phyloP scores from a whole-genome alignment of 495 filamentous ascomycete species.

The Penicillium lividum region DNA sequence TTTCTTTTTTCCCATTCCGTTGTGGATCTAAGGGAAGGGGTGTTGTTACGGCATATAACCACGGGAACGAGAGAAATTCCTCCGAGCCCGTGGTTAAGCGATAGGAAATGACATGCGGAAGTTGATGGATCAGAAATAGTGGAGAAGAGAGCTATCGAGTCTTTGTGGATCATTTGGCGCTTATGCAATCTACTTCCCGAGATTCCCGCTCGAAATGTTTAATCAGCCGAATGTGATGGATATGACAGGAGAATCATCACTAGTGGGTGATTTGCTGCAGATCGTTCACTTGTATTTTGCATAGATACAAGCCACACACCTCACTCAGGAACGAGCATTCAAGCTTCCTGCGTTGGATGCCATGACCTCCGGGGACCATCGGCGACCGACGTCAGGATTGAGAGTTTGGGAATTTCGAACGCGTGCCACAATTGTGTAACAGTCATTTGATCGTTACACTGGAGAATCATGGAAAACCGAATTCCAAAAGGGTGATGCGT shows the following conservation, averaged over 20 bases:
- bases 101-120: background rate
- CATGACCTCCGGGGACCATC: background rate
- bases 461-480: too few species aligned
- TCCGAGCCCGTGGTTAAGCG: background rate
- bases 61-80: background rate
- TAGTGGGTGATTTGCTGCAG: background rate
- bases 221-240: background rate
- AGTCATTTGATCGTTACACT: too few species aligned
- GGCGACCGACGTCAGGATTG: background rate
- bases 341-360: background rate
- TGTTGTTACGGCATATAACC: too few species aligned
- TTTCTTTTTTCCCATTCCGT: background rate
- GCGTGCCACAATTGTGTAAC: background rate
- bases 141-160: background rate
- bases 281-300: background rate
- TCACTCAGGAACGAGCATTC: background rate
- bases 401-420: background rate
- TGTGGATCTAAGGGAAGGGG: too few species aligned
- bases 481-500: background rate
- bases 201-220: constrained; percentile 1
- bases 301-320: background rate
- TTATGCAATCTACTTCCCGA: constrained; percentile 17
- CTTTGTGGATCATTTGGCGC: constrained; percentile 5
- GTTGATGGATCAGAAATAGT: background rate
- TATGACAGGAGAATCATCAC: background rate